A percentile compares a stretch with the other conserved stretches of the same genome.
These are phyloP conservation scores for Rhodamnia argentea DNA, from an alignment of 345 rosid genomes.

Conservation along the genomic window DNA sequence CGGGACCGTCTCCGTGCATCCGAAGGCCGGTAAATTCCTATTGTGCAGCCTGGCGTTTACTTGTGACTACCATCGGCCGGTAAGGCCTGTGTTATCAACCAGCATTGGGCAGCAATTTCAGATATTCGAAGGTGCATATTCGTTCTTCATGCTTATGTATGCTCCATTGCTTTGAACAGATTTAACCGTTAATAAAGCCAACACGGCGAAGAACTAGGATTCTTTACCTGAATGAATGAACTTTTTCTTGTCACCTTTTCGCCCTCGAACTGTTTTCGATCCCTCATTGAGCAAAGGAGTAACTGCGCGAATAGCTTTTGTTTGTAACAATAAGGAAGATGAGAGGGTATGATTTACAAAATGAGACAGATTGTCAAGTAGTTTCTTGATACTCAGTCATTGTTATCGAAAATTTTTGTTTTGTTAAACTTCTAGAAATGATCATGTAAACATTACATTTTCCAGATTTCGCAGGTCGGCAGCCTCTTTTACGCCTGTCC, in stretches of 20 bases:
- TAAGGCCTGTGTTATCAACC: not conserved
- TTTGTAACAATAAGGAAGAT: not conserved
- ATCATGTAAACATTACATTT: not conserved
- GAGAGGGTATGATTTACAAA: not conserved
- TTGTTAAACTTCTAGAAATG: not conserved
- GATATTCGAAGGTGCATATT: not conserved
- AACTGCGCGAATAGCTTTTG: not conserved
- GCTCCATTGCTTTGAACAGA: not conserved
- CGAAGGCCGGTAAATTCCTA: not conserved
- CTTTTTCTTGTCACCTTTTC: not conserved
- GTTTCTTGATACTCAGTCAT: not conserved
- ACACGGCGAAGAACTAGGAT: not conserved
- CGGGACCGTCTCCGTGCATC: not conserved
- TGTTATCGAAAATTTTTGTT: not conserved
- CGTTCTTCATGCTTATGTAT: not conserved
- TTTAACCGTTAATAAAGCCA: not conserved
- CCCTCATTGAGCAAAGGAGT: not conserved
- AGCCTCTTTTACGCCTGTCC: not conserved
- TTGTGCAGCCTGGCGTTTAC: not conserved
- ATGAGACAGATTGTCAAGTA: not conserved
- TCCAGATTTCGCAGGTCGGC: not conserved
- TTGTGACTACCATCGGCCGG: not conserved
- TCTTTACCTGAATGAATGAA: not conserved
- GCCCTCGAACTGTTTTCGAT: not conserved
- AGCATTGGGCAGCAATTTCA: not conserved